These are phyloP conservation scores for Fraxinus baroniana DNA, from an alignment of 305 asterid species.

Conservation along the genomic window DNA sequence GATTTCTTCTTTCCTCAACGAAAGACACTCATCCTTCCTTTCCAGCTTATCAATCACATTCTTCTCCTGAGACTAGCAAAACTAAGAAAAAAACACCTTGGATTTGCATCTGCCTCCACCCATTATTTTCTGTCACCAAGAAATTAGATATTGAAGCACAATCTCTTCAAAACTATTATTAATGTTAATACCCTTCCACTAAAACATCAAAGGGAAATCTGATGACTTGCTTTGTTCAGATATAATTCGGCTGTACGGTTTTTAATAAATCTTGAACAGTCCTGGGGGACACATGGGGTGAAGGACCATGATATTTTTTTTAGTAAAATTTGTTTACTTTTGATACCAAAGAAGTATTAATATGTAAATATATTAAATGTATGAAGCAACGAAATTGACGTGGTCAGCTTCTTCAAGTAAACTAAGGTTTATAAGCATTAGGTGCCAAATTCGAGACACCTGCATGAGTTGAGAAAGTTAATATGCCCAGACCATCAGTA, in stretches of 20 bases:
- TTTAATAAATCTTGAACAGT: neutral
- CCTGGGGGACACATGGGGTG: neutral
- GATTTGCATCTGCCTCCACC: neutral
- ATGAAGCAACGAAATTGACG: neutral
- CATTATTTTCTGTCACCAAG: neutral
- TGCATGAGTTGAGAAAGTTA: conserved; percentile 9
- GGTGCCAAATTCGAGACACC: neutral
- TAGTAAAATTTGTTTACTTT: neutral
- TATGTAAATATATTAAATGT: neutral
- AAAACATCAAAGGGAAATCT: neutral
- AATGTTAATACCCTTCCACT: neutral
- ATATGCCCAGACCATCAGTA: neutral
- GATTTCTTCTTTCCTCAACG: neutral
- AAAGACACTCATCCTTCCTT: neutral
- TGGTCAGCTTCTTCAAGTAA: neutral
- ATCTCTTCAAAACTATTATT: neutral
- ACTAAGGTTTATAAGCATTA: conserved; percentile 13
- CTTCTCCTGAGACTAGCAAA: neutral
- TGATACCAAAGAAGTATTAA: neutral
- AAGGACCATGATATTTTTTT: neutral
- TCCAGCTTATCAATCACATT: neutral
- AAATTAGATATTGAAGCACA: neutral
- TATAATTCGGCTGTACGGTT: neutral
- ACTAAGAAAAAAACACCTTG: neutral
- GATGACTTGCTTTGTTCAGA: neutral